Evolutionary conservation across 495 filamentous ascomycete species (phyloP).

Genomic region (Podospora comata): DNA sequence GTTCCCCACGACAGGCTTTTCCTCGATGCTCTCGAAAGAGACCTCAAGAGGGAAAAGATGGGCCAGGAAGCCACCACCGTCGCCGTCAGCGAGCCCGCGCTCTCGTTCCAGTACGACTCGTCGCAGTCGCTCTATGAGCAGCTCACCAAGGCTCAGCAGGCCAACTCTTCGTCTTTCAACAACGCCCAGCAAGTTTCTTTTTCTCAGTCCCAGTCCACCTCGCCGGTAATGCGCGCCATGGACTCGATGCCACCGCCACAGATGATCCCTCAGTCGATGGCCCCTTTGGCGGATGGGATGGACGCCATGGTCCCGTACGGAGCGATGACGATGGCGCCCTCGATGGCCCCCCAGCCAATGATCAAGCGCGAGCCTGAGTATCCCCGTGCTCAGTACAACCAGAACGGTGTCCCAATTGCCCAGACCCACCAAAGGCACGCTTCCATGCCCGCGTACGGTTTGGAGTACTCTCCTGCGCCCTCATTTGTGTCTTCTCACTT

Average conservation of each 20-base stretch:
- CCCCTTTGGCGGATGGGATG: conserved; percentile 77
- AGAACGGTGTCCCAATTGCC: conserved; percentile 79
- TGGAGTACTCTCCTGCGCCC: conserved; percentile 96
- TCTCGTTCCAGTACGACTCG: conserved; percentile 98
- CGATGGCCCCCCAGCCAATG: conserved; percentile 57
- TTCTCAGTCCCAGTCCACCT: conserved; percentile 69
- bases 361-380: conserved; percentile 84
- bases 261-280: conserved; percentile 75
- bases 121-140: conserved; percentile 99
- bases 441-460: conserved; percentile 88
- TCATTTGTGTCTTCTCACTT: conserved; percentile 96
- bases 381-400: conserved; percentile 73
- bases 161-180: conserved; percentile 93
- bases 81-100: conserved; percentile 90
- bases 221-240: conserved; percentile 86
- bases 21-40: conserved; percentile 93
- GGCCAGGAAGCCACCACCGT: conserved; percentile 95
- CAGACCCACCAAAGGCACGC: conserved; percentile 86
- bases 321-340: conserved; percentile 58
- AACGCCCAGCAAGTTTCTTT: conserved; percentile 77
- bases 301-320: conserved; percentile 70
- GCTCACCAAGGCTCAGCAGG: conserved; percentile 98
- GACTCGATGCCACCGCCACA: conserved; percentile 67
- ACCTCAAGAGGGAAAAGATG: conserved; percentile 99
- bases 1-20: conserved; percentile 97